Base-by-base conservation (phyloP, 176 grass and related monocot genomes). In the Cenchrus purpureus region DNA sequence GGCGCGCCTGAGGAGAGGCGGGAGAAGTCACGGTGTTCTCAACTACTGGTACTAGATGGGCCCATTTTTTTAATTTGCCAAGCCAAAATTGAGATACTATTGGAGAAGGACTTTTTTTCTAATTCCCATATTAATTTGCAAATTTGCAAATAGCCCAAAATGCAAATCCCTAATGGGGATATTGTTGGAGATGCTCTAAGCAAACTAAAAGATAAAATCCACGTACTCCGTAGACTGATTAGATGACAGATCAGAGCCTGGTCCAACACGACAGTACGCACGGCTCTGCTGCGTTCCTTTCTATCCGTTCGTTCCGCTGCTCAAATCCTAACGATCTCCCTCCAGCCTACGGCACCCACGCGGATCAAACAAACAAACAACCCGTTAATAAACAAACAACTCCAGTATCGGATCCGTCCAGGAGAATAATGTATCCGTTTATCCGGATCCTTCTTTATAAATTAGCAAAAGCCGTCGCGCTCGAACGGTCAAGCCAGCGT, bases 351-450 rank as follows among this genome's bases (percentile, higher is more conserved):
- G 19, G 20, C 40, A 32, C 51, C 19, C 14, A 48, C 4, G 52
- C 79, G 51, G 87, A 29, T 84, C 68, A 84, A 80, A 28, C 83
- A 68, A 55, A 58, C 74, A 20, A 66, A 11, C 1, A 7, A 13
- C 8, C 32, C 32, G 16, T 12, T n/a, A 55, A 19, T 32, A 66
- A 66, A 37, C 12, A 79, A 67, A 67, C 13, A 65, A 53, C 4
- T 37, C 46, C 48, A n/a, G 9, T 52, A 67, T 40, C 48, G 11
- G 46, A 55, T 42, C 63, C 64, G 50, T 25, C 31, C 64, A 7
- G 1, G 40, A 25, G 32, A 42, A 81, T 3, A 25, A 42, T 56
- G 3, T 40, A 68, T 43, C 78, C 62, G 48, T 20, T 63, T 51
- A 69, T 81, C 78, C 63, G 12, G 12, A 17, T n/a, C 42, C 40